Conservation (phyloP, 257 asterid species). For the Linaria vulgaris region DNA sequence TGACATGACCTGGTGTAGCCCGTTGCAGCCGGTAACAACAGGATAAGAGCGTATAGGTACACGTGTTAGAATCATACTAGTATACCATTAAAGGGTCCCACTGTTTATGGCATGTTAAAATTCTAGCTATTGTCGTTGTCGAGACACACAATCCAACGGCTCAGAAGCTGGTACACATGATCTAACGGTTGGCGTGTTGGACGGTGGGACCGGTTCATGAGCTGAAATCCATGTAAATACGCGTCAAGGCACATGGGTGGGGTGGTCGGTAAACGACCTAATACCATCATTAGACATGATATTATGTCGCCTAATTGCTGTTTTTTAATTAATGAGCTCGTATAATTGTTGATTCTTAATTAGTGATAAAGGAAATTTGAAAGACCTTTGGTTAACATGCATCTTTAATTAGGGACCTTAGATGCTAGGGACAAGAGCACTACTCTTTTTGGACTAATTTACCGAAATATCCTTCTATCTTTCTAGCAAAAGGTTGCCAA, state of each 20-base stretch:
- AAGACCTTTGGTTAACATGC: too few species aligned
- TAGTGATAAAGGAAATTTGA: too few species aligned
- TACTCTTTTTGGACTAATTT: too few species aligned
- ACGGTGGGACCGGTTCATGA: neutral
- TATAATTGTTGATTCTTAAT: too few species aligned
- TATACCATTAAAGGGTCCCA: neutral
- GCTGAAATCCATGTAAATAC: neutral
- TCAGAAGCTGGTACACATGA: neutral
- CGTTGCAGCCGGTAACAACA: too few species aligned
- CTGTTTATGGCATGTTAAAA: neutral
- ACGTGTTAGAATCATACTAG: neutral
- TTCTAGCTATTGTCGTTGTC: neutral
- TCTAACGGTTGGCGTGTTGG: neutral
- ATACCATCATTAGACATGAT: neutral
- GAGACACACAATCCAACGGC: slow-evolving; percentile 1
- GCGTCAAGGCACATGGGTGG: neutral
- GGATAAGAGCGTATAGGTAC: neutral
- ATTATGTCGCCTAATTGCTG: slow-evolving; percentile 4
- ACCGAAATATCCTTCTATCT: too few species aligned
- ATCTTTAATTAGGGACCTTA: too few species aligned
- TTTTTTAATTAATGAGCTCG: neutral
- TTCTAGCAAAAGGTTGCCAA: too few species aligned
- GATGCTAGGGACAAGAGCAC: too few species aligned
- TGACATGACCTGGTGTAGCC: too few species aligned
- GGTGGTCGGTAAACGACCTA: slow-evolving; percentile 1